phyloP scores from a whole-genome alignment of 2,329 filamentous ascomycete genomes.

The Arthroderma uncinatum region DNA sequence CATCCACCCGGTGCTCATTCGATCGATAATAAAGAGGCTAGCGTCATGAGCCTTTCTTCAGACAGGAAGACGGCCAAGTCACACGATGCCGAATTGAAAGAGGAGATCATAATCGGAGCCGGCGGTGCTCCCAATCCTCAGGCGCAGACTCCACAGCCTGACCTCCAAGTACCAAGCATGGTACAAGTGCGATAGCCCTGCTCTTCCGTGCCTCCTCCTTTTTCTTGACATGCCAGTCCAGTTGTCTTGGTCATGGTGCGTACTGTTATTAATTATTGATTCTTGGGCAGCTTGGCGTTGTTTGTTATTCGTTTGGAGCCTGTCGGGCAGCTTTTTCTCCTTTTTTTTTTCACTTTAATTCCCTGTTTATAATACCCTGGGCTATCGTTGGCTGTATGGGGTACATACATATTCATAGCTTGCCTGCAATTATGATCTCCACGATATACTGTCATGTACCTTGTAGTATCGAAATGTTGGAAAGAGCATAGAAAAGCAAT shows the following conservation, averaged over 20 bases:
- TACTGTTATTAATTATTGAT: neutral
- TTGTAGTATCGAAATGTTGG: too few relatives aligned
- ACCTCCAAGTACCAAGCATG: neutral
- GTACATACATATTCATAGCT: too few relatives aligned
- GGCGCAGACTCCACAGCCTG: neutral
- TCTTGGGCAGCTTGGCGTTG: neutral
- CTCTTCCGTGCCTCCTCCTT: too few relatives aligned
- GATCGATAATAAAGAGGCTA: neutral
- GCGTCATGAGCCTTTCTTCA: neutral
- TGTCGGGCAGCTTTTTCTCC: neutral
- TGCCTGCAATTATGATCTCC: too few relatives aligned
- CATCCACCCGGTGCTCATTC: neutral
- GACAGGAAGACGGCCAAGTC: conserved; percentile 2
- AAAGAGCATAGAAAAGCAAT: too few relatives aligned
- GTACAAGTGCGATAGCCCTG: neutral
- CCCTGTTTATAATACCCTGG: too few relatives aligned
- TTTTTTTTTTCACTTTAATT: neutral
- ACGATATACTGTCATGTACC: too few relatives aligned
- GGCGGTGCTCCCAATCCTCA: neutral
- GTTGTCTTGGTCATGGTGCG: neutral
- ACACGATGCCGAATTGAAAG: conserved; percentile 9
- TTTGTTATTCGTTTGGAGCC: neutral
- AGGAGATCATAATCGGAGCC: conserved; percentile 5
- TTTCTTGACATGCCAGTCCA: neutral
- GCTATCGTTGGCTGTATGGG: too few relatives aligned